Evolutionary conservation across 805 yeast species (phyloP).

Genomic region (Candida qinlingensis): DNA sequence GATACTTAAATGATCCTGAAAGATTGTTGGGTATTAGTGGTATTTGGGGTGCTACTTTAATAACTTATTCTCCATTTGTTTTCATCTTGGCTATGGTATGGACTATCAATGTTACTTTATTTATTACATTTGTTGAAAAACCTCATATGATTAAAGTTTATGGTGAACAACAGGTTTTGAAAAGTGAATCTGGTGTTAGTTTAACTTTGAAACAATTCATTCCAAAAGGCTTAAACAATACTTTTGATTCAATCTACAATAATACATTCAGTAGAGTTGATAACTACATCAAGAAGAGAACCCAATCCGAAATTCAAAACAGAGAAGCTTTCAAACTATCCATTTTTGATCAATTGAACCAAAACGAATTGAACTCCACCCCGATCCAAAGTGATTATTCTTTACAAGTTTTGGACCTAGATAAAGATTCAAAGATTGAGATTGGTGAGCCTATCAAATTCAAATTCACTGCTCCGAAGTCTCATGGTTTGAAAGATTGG

Average conservation of each 20-base stretch:
- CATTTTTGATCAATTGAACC: background rate
- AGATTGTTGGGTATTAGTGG: slow-evolving; percentile 75
- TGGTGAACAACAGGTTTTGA: slow-evolving; percentile 55
- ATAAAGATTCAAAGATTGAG: slow-evolving; percentile 18
- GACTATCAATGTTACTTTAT: slow-evolving; percentile 59
- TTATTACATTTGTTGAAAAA: slow-evolving; percentile 69
- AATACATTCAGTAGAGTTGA: slow-evolving; percentile 35
- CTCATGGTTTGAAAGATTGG: slow-evolving; percentile 58
- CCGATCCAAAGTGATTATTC: slow-evolving; percentile 22
- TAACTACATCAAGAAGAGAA: slow-evolving; percentile 20
- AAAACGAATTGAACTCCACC: slow-evolving; percentile 18
- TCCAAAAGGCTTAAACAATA: slow-evolving; percentile 31
- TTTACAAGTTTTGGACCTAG: slow-evolving; percentile 19
- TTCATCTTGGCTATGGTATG: slow-evolving; percentile 54
- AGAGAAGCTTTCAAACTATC: slow-evolving; percentile 8
- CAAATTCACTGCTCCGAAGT: slow-evolving; percentile 48
- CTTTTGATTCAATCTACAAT: slow-evolving; percentile 40
- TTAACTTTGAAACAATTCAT: slow-evolving; percentile 31
- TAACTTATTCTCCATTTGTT: slow-evolving; percentile 48
- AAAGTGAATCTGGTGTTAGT: slow-evolving; percentile 44
- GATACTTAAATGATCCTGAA: slow-evolving; percentile 80
- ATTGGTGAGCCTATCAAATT: slow-evolving; percentile 53
- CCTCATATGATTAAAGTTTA: slow-evolving; percentile 74
- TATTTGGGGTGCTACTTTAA: slow-evolving; percentile 64
- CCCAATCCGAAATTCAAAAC: slow-evolving; percentile 18